These are phyloP conservation scores for Cenchrus fungigraminus DNA, from an alignment of 176 grass and related monocot species.

Conservation along the genomic window DNA sequence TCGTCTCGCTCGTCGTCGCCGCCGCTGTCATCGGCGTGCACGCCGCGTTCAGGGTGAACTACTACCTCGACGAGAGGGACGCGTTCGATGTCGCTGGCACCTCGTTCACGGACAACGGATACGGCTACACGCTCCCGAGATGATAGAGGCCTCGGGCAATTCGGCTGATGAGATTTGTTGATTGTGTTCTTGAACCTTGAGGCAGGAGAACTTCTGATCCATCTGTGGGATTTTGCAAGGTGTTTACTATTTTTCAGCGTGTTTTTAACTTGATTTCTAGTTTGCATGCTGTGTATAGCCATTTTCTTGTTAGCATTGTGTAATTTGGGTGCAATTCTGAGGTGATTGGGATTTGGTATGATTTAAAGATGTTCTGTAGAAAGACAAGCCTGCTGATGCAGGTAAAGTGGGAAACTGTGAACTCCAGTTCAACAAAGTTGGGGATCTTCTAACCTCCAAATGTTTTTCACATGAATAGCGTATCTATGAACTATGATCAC, in stretches of 20 bases:
- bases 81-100: conserved; percentile 53
- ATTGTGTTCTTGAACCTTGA: not conserved
- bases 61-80: conserved; percentile 80
- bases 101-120: conserved; percentile 54
- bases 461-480: not conserved
- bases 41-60: conserved; percentile 69
- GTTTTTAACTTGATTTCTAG: conserved; percentile 15
- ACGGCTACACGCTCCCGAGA: conserved; percentile 52
- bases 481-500: not conserved
- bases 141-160: not conserved
- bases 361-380: conserved; percentile 18
- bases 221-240: conserved; percentile 19
- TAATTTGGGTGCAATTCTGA: not conserved
- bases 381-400: not conserved
- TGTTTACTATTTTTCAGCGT: not conserved
- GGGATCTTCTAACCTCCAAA: not conserved
- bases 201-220: not conserved
- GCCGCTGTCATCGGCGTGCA: conserved; percentile 61
- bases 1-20: conserved; percentile 66
- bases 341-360: not conserved
- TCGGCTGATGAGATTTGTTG: not conserved
- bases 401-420: not conserved
- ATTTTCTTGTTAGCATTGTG: conserved; percentile 3
- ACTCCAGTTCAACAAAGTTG: not conserved
- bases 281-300: conserved; percentile 15